Evolutionary conservation across 176 grass and related monocot species (phyloP), one percentile per base, ranked within the genome.

Genomic region (Olyra latifolia): DNA sequence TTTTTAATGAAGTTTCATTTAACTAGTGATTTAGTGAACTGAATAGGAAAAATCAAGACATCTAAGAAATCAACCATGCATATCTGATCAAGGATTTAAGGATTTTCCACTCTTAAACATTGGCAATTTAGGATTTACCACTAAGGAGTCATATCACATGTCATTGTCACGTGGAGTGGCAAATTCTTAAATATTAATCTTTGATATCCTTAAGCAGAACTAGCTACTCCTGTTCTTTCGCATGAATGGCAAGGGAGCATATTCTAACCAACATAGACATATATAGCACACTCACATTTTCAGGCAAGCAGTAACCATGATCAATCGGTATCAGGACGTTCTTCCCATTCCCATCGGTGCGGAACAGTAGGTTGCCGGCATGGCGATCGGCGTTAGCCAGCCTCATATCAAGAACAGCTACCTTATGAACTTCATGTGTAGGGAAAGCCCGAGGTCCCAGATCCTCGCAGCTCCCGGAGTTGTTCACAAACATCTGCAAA

Each of bases 291-390:
- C 88, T 87, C 72, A 91, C 88, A 83, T 74, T 91, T 74, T 91
- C 80, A 65, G 89, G 89, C 80, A 91, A 77, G 80, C 84, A 91
- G 62, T 91, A 91, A 45, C 85, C 89, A 72, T 91, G 81, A 57
- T 91, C 89, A 78, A 91, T 91, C 12, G 89, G 85, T 20, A 91
- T 64, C 44, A 91, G 62, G 63, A 52, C 27, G 15, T n/a, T 24
- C 19, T 41, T 20, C 45, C 68, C 61, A 29, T 73, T 53, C 45
- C 63, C 71, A 32, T 79, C 83, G 40, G 69, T 85, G 77, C 28
- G n/a, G 57, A 87, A 50, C 75, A 91, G 24, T 75, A 87, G 84
- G 35, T 91, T 91, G 25, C 89, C 89, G 5, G 76, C 81, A 77
- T 91, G 89, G 20, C 85, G 85, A 84, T 91, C 89, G 13, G 85